Percentiles rank a stretch among this genome's conserved stretches.
Evolutionary conservation across 495 filamentous ascomycete genomes (phyloP).

Genomic region (Xylaria palmicola): DNA sequence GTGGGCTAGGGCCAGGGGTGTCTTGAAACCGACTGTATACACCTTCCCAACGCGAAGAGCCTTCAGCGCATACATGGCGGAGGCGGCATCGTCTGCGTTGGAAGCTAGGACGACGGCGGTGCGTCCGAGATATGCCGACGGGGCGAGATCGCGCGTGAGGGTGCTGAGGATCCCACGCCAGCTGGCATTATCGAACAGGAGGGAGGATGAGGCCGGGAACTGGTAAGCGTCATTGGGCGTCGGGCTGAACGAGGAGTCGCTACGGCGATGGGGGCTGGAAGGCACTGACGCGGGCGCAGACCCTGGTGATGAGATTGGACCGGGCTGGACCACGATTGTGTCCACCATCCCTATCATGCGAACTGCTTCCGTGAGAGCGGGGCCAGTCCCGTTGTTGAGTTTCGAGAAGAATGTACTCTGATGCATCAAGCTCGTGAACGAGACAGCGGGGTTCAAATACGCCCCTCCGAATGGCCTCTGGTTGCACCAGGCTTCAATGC

Average conservation of each 20-base stretch:
- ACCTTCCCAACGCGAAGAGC: slow-evolving; percentile 74
- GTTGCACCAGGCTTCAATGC: slow-evolving; percentile 60
- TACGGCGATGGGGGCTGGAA: slow-evolving; percentile 35
- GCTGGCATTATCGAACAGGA: slow-evolving; percentile 74
- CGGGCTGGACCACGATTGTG: slow-evolving; percentile 65
- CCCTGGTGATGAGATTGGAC: slow-evolving; percentile 29
- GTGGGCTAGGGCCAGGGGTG: slow-evolving; percentile 58
- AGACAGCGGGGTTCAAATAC: slow-evolving; percentile 69
- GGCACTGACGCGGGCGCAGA: slow-evolving; percentile 40
- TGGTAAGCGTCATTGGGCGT: slow-evolving; percentile 19
- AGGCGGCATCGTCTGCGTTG: slow-evolving; percentile 67
- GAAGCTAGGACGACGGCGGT: slow-evolving; percentile 72
- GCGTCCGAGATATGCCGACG: slow-evolving; percentile 72
- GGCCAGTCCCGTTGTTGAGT: slow-evolving; percentile 55
- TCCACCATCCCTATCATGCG: slow-evolving; percentile 75
- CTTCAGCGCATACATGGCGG: slow-evolving; percentile 72
- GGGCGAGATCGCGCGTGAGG: slow-evolving; percentile 75
- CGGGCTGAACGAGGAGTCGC: slow-evolving; percentile 6
- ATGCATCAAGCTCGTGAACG: slow-evolving; percentile 39
- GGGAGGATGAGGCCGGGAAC: slow-evolving; percentile 41
- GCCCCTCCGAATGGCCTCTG: slow-evolving; percentile 76
- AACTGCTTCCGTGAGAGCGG: slow-evolving; percentile 66
- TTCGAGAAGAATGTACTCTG: slow-evolving; percentile 42
- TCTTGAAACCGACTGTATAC: slow-evolving; percentile 80
- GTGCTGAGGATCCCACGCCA: slow-evolving; percentile 84